Base-by-base conservation (phyloP, 495 filamentous ascomycete species). In the Cryomyces minteri region DNA sequence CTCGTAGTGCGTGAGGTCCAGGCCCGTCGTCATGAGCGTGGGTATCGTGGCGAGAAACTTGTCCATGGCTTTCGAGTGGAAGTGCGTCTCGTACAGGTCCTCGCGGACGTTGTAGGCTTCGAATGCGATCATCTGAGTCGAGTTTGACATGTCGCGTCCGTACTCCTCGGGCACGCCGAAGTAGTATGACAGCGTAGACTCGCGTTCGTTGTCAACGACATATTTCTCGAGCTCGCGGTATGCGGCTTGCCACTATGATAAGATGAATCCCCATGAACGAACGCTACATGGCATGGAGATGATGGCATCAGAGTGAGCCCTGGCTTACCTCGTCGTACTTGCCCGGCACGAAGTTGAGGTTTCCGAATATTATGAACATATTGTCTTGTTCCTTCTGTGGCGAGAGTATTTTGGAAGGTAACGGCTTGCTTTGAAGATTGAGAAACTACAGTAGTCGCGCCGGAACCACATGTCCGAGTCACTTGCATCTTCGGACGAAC, bases 91-190 rank as follows among this genome's bases (percentile, higher is more conserved):
- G 40, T 57, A 57, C 31, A 57, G 46, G 31, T 57, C 54, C 45
- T 50, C 54, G 29, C 51, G 43, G 1, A 18, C 45, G 4, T 49
- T 46, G 42, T 57, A 57, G 18, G 49, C 40, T 39, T 54, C 54
- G 39, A 57, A 57, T 6, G 54, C 54, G 32, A 57, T 43, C 51
- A 57, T 54, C 36, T 37, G 46, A 0, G 52, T 57, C 31, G 54
- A 49, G 32, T 43, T 47, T 10, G 39, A 44, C 37, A 51, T 46
- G 43, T 54, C 48, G 40, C 52, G 37, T 6, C 43, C 50, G 49
- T 57, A 54, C 38, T 54, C 54, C 31, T 52, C 25, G 7, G 52
- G 54, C 32, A 54, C 52, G 8, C 52, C 52, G 44, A 57, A 57
- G 46, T 54, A 54, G 40, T 54, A 57, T 39, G 54, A 48, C 45